Conservation (phyloP, 345 rosid genomes). For the Chamaenerion angustifolium region DNA sequence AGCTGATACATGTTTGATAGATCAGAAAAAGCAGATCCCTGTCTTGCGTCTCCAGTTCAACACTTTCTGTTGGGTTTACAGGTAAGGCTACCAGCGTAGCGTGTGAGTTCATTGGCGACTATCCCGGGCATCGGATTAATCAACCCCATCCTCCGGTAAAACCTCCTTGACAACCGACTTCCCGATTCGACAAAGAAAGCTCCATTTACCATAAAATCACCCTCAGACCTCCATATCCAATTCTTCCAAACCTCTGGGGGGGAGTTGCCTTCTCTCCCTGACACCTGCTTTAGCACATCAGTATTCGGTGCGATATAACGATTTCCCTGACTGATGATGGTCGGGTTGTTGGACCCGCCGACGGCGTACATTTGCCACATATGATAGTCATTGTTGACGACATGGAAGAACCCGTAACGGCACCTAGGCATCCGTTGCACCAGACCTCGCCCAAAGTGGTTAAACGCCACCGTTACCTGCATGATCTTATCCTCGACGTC, state of each 20-base stretch:
- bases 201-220: slow-evolving; percentile 49
- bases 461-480: slow-evolving; percentile 54
- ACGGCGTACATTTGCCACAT: slow-evolving; percentile 55
- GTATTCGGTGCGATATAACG: slow-evolving; percentile 33
- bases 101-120: slow-evolving; percentile 27
- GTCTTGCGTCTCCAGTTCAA: not conserved
- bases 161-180: not conserved
- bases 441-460: slow-evolving; percentile 35
- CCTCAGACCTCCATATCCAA: slow-evolving; percentile 67
- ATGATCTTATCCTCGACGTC: slow-evolving; percentile 17
- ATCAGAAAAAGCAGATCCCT: too few species aligned
- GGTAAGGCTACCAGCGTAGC: slow-evolving; percentile 36
- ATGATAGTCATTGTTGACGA: slow-evolving; percentile 47
- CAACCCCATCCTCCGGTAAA: slow-evolving; percentile 8
- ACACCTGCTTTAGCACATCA: slow-evolving; percentile 30
- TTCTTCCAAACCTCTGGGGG: slow-evolving; percentile 23
- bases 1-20: too few species aligned
- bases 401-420: slow-evolving; percentile 39
- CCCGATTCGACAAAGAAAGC: slow-evolving; percentile 62
- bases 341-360: slow-evolving; percentile 36
- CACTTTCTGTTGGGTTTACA: slow-evolving; percentile 15
- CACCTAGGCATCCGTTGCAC: slow-evolving; percentile 48
- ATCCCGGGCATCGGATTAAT: slow-evolving; percentile 37
- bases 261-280: slow-evolving; percentile 11
- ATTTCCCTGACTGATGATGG: slow-evolving; percentile 45